Percentiles rank a stretch among this genome's conserved stretches.
phyloP scores from a whole-genome alignment of 2,329 filamentous ascomycete species.

The Fusarium beomiforme region DNA sequence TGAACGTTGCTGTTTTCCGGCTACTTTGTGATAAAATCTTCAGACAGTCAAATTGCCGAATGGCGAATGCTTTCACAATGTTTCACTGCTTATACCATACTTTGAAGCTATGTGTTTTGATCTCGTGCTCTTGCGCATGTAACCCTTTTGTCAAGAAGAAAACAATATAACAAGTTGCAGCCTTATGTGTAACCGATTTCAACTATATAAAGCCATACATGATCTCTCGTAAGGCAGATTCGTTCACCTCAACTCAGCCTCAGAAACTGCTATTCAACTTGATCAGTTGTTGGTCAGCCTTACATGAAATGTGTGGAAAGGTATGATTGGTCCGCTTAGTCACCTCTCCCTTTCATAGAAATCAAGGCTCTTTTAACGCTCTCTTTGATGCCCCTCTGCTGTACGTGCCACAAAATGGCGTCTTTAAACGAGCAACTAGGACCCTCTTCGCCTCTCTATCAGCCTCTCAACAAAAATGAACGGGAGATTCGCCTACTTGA shows the following conservation, averaged over 20 bases:
- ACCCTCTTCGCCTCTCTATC: neutral
- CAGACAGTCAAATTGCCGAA: neutral
- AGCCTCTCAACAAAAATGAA: neutral
- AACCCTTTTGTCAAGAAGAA: neutral
- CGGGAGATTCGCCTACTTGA: neutral
- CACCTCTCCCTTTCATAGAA: no score
- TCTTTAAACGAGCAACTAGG: neutral
- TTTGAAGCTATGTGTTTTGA: neutral
- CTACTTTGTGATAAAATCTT: no score
- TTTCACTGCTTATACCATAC: neutral
- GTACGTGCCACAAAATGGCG: no score
- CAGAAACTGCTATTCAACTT: fast-evolving
- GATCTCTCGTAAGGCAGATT: fast-evolving
- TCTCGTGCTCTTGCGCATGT: neutral
- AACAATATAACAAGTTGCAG: neutral
- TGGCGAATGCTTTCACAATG: no score
- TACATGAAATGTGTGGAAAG: neutral
- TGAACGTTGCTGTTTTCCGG: neutral
- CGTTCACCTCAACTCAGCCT: no score
- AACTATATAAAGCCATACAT: neutral
- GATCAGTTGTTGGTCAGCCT: neutral
- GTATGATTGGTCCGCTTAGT: no score
- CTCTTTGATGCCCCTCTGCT: no score
- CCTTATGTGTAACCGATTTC: fast-evolving
- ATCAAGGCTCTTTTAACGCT: no score